phyloP scores from a whole-genome alignment of 1,284 basidiomycete genomes.

The Flammula alnicola region DNA sequence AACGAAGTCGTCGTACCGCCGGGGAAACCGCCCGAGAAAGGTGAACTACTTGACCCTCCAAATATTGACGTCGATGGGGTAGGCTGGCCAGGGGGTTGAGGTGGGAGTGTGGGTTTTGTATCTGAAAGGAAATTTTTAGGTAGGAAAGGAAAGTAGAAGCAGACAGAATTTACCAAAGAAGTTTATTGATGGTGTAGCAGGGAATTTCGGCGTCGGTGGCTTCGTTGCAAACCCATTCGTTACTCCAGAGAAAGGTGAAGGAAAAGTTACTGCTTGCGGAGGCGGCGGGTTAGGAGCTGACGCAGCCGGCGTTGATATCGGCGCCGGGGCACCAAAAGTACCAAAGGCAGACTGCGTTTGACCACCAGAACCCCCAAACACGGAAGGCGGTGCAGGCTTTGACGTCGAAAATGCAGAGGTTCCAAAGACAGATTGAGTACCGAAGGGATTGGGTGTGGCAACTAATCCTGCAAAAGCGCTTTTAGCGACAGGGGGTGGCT shows the following conservation, averaged over 20 bases:
- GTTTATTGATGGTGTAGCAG: too few relatives aligned
- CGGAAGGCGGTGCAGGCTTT: slow-evolving; percentile 13
- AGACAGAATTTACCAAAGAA: slow-evolving; percentile 14
- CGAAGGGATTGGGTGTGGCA: slow-evolving; percentile 38
- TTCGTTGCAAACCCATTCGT: slow-evolving; percentile 5
- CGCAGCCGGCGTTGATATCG: not conserved
- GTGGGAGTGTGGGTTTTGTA: not conserved
- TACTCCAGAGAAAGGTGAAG: slow-evolving; percentile 6
- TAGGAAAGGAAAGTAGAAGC: too few relatives aligned
- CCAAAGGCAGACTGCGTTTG: slow-evolving; percentile 18
- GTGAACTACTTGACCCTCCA: slow-evolving; percentile 6
- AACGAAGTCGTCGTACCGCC: not conserved
- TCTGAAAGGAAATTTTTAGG: not conserved
- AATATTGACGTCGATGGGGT: slow-evolving; percentile 7
- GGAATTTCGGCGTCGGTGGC: too few relatives aligned
- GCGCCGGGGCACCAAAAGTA: not conserved
- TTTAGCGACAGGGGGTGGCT: slow-evolving; percentile 29
- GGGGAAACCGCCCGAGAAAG: not conserved
- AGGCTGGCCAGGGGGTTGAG: slow-evolving; percentile 5
- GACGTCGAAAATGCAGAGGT: slow-evolving; percentile 7
- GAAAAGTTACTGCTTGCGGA: not conserved
- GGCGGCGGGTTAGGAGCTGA: slow-evolving; percentile 5
- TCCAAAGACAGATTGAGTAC: slow-evolving; percentile 26
- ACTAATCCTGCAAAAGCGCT: slow-evolving; percentile 46
- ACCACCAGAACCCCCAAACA: too few relatives aligned